A percentile compares a stretch with the other conserved stretches of the same genome.
Conservation (phyloP, 192 early-diverging fungal genomes). For the Fimicolochytrium jonesii region DNA sequence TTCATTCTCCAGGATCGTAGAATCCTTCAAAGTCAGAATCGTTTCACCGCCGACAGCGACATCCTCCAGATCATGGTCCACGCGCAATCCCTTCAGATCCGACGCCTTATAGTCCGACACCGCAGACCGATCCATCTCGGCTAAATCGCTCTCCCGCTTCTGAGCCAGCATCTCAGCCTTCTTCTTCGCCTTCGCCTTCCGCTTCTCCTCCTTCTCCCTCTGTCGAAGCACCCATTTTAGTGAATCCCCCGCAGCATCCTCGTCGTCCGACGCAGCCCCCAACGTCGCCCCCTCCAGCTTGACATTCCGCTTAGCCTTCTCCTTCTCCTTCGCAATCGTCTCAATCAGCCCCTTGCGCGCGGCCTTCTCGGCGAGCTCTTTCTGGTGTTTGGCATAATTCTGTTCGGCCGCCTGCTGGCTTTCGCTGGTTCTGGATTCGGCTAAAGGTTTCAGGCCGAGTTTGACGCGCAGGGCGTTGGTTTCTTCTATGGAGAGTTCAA, state of each 20-base stretch:
- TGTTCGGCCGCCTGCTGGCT: conserved; percentile 44
- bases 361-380: conserved; percentile 47
- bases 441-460: conserved; percentile 45
- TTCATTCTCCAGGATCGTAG: conserved; percentile 59
- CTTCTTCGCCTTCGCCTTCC: conserved; percentile 40
- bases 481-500: conserved; percentile 47
- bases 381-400: conserved; percentile 50
- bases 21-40: conserved; percentile 85
- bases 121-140: conserved; percentile 29
- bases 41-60: conserved; percentile 66
- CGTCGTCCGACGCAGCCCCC: conserved; percentile 58
- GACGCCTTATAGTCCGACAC: conserved; percentile 16
- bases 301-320: conserved; percentile 42
- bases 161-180: conserved; percentile 28
- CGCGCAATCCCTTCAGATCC: conserved; percentile 68
- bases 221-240: conserved; percentile 66
- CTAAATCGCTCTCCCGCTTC: conserved; percentile 35
- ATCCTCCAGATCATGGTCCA: conserved; percentile 67
- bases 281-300: conserved; percentile 60
- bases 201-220: conserved; percentile 43
- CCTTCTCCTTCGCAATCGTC: conserved; percentile 50
- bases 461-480: conserved; percentile 42
- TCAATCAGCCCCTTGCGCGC: conserved; percentile 48
- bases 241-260: conserved; percentile 46
- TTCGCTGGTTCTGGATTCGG: conserved; percentile 1